Evolutionary conservation across 106 monocot species (phyloP).

Genomic region (Allium cepa): DNA sequence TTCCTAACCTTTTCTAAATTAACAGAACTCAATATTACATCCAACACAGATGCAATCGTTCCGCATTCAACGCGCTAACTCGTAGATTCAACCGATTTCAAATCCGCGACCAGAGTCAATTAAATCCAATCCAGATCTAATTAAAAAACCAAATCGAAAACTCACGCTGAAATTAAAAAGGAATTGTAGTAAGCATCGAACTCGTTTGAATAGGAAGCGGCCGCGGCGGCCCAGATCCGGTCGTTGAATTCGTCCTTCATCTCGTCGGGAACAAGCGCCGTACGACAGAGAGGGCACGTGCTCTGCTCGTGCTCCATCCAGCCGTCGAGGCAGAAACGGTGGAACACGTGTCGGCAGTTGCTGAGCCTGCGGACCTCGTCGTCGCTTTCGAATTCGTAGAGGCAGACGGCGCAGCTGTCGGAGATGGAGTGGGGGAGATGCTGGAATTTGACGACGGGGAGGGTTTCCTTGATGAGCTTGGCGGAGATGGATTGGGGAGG

Average conservation of each 20-base stretch:
- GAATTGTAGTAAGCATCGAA: not conserved
- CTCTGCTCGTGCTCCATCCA: conserved; percentile 42
- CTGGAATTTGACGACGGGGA: conserved; percentile 6
- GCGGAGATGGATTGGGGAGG: conserved; percentile 18
- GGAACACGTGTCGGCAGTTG: conserved; percentile 45
- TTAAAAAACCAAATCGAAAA: no score
- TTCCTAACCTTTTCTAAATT: no score
- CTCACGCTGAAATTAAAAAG: no score
- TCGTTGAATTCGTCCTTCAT: conserved; percentile 4
- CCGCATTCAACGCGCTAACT: no score
- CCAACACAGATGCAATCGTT: no score
- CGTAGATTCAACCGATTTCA: no score
- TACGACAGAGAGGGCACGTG: conserved; percentile 33
- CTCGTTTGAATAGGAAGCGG: not conserved
- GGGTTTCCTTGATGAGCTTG: conserved; percentile 24
- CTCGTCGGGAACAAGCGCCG: conserved; percentile 8
- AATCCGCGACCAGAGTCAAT: no score
- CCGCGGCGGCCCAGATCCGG: conserved; percentile 5
- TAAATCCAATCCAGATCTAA: no score
- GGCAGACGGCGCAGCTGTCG: conserved; percentile 37
- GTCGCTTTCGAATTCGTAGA: conserved; percentile 27
- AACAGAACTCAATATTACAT: no score
- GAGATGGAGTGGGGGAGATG: not conserved
- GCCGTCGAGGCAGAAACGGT: conserved; percentile 33
- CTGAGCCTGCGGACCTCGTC: conserved; percentile 33